Percentiles rank a stretch among this genome's conserved stretches.
These are phyloP conservation scores for Suhomyces coccinellae DNA, from an alignment of 1,139 yeast genomes.

Conservation along the genomic window DNA sequence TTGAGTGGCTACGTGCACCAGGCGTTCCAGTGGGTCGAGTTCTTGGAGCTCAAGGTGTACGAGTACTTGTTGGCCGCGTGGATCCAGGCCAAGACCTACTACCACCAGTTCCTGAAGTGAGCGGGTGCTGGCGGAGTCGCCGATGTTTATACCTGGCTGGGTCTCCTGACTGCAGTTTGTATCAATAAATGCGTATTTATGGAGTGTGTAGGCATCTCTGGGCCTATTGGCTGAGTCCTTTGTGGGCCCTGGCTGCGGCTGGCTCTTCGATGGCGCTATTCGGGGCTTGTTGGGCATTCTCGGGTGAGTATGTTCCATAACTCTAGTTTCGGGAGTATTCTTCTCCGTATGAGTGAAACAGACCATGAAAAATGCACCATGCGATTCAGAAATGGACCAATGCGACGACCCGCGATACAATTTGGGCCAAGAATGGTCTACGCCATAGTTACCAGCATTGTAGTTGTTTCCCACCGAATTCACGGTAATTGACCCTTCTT, in stretches of 20 bases:
- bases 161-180: neutral
- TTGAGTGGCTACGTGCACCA: slow-evolving; percentile 32
- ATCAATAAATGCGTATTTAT: slow-evolving; percentile 1
- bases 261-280: too few relatives aligned
- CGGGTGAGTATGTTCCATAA: neutral
- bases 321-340: neutral
- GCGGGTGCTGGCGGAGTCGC: neutral
- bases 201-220: neutral
- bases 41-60: slow-evolving; percentile 30
- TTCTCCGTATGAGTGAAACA: too few relatives aligned
- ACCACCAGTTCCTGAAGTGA: slow-evolving; percentile 4
- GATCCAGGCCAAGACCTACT: slow-evolving; percentile 15
- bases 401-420: too few relatives aligned
- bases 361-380: too few relatives aligned
- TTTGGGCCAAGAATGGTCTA: too few relatives aligned
- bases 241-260: too few relatives aligned
- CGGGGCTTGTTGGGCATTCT: too few relatives aligned
- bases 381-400: too few relatives aligned
- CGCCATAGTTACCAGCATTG: too few relatives aligned
- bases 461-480: too few relatives aligned
- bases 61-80: slow-evolving; percentile 22
- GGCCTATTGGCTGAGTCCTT: too few relatives aligned
- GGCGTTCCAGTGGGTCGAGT: slow-evolving; percentile 33
- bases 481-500: too few relatives aligned
- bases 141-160: neutral